Evolutionary conservation across 2,329 filamentous ascomycete species (phyloP), one percentile per base, ranked within the genome.

Genomic region (Xylariaceae sp.): DNA sequence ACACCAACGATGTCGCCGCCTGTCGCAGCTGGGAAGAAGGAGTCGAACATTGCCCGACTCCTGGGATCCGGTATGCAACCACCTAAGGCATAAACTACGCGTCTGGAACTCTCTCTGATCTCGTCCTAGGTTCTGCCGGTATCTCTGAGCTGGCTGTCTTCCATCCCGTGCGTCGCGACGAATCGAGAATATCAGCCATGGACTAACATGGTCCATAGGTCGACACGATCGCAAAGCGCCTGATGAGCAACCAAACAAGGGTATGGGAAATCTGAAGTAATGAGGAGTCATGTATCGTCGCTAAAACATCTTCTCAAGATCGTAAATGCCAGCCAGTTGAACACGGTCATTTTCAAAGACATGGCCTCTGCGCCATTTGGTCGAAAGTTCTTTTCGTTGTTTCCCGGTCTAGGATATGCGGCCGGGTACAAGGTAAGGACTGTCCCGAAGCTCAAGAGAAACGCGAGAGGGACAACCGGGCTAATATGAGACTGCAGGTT

Each of bases 191-290:
- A 40, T 49, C 53, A 55, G 56, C 54, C 55, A 26, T 51, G 53
- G 42, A 65, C 69, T 64, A 54, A 67, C 54, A 44, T 34, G 32
- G 54, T 45, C 44, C 59, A 68, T 31, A 92, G 88, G 89, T 99
- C 72, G 94, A 99, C 76, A 99, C 94, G 49, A 96, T 95, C 68
- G 92, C 94, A 61, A 99, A 99, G 81, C 89, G 94, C 65, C 84
- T 99, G 74, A 99, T 99, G 94, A 96, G 91, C 84, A 96, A 99
- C 75, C 87, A 95, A 72, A 84, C 84, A 70, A 89, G 79, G 76
- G 82, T 88, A 71, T 64, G 74, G n/a, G 9, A n/a, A 19, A 34
- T 9, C 35, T 39, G 7, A 30, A 11, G 26, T n/a, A 27, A 46
- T 5, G 29, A 37, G 31, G 37, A 34, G 47, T 19, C 19, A 19